Conservation (phyloP, 1,139 yeast genomes). For the Protomyces inundatus region DNA sequence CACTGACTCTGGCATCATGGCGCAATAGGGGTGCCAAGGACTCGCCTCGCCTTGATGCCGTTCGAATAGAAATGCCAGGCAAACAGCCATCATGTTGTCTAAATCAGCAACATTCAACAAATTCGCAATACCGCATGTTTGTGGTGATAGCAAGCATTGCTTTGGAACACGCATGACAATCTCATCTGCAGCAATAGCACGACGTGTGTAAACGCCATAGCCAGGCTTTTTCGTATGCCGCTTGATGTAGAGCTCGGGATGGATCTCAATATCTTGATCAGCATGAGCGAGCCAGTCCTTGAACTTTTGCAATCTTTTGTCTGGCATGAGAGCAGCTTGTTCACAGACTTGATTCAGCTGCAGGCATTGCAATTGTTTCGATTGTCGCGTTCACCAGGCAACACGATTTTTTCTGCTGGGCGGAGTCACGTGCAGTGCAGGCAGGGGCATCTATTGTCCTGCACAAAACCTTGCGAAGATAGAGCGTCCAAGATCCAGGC, state of each 20-base stretch:
- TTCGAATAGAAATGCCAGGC: slow-evolving; percentile 70
- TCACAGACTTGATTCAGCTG: no score
- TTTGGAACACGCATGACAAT: slow-evolving; percentile 30
- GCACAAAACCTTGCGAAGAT: no score
- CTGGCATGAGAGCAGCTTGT: no score
- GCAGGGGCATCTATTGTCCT: no score
- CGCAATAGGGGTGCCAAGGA: slow-evolving; percentile 71
- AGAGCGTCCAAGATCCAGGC: no score
- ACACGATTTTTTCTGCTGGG: no score
- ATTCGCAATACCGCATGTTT: slow-evolving; percentile 58
- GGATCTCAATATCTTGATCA: slow-evolving; percentile 1
- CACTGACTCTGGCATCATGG: slow-evolving; percentile 48
- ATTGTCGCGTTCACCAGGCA: no score
- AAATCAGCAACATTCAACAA: slow-evolving; percentile 50
- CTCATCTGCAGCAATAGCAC: not conserved
- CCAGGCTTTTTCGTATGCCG: not conserved
- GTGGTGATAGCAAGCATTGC: slow-evolving; percentile 29
- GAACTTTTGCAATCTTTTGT: not conserved
- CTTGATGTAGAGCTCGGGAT: not conserved
- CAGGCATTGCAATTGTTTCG: no score
- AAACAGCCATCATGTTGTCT: slow-evolving; percentile 59
- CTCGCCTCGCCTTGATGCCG: slow-evolving; percentile 49
- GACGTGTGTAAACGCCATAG: slow-evolving; percentile 17
- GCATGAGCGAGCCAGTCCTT: slow-evolving; percentile 2
- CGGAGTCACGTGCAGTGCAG: no score